Evolutionary conservation across 768 basidiomycete genomes (phyloP).

Genomic region (Mycena capillaripes): DNA sequence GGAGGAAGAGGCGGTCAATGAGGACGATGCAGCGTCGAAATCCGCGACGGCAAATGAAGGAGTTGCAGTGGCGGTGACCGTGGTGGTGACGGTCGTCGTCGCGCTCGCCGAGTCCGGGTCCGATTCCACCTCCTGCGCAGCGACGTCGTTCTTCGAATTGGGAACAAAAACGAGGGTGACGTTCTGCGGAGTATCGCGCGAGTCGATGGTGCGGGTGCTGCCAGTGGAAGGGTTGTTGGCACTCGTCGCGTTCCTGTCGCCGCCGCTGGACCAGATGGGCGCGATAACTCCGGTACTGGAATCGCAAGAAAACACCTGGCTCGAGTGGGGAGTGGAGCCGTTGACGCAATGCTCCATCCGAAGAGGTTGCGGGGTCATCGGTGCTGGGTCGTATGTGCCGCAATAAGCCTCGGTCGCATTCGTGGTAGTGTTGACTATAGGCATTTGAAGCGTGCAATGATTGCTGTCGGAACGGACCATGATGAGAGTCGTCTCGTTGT

Average conservation of each 20-base stretch:
- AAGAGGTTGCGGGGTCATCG: slow-evolving; percentile 62
- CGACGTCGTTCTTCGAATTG: slow-evolving; percentile 40
- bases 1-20: slow-evolving; percentile 17
- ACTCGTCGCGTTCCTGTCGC: slow-evolving; percentile 43
- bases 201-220: slow-evolving; percentile 20
- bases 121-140: slow-evolving; percentile 24
- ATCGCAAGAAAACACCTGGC: slow-evolving; percentile 75
- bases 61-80: slow-evolving; percentile 36
- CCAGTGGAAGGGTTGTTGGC: slow-evolving; percentile 11
- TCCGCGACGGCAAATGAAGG: slow-evolving; percentile 30
- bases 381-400: slow-evolving; percentile 72
- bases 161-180: slow-evolving; percentile 71
- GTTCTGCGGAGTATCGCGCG: slow-evolving; percentile 48
- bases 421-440: slow-evolving; percentile 55
- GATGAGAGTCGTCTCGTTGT: slow-evolving; percentile 59
- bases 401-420: slow-evolving; percentile 62
- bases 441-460: slow-evolving; percentile 58
- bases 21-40: neutral
- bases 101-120: slow-evolving; percentile 42
- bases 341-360: slow-evolving; percentile 60
- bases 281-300: slow-evolving; percentile 59
- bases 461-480: slow-evolving; percentile 49
- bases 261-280: slow-evolving; percentile 66
- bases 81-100: slow-evolving; percentile 43
- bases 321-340: slow-evolving; percentile 48